These are phyloP conservation scores for Rhizodiscina lignyota DNA, from an alignment of 495 filamentous ascomycete species.

Conservation along the genomic window DNA sequence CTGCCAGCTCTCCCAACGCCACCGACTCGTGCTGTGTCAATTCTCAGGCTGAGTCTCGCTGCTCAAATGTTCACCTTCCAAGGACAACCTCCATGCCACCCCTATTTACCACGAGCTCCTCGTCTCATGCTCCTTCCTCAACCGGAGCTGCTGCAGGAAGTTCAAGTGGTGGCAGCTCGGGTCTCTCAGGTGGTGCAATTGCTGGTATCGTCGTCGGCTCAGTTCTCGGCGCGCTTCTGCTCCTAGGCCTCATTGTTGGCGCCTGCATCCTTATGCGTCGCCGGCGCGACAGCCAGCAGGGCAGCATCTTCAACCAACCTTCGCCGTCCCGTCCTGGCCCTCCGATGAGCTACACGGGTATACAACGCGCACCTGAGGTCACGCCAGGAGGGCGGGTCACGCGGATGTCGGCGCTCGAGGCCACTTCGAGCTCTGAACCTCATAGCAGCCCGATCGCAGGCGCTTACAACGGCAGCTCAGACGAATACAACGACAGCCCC, in stretches of 20 bases:
- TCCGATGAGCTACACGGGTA: too few species aligned
- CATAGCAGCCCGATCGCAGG: constrained; percentile 13
- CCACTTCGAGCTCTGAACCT: constrained; percentile 11
- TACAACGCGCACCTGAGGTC: constrained; percentile 41
- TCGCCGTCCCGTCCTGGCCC: constrained; percentile 51
- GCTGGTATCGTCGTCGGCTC: constrained; percentile 82
- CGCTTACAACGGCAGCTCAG: constrained; percentile 59
- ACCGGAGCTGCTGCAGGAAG: constrained; percentile 20
- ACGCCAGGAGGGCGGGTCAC: constrained; percentile 81
- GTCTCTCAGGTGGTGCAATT: constrained; percentile 67
- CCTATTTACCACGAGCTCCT: constrained; percentile 34
- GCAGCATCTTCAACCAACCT: constrained; percentile 69
- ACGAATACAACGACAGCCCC: constrained; percentile 65
- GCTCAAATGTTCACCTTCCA: constrained; percentile 58
- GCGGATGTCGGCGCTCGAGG: constrained; percentile 88
- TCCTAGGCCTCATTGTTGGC: constrained; percentile 45
- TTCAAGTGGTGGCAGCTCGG: constrained; percentile 13
- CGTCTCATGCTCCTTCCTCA: constrained; percentile 19
- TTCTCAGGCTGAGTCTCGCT: constrained; percentile 54
- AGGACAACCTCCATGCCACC: constrained; percentile 53
- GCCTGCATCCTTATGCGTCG: constrained; percentile 34
- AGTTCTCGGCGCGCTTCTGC: constrained; percentile 49
- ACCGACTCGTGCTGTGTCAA: constrained; percentile 91
- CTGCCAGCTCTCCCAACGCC: constrained; percentile 63
- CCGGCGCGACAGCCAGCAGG: constrained; percentile 39